These are phyloP conservation scores for Tripidium arundinaceum DNA, from an alignment of 202 grass and related monocot genomes.

Conservation along the genomic window DNA sequence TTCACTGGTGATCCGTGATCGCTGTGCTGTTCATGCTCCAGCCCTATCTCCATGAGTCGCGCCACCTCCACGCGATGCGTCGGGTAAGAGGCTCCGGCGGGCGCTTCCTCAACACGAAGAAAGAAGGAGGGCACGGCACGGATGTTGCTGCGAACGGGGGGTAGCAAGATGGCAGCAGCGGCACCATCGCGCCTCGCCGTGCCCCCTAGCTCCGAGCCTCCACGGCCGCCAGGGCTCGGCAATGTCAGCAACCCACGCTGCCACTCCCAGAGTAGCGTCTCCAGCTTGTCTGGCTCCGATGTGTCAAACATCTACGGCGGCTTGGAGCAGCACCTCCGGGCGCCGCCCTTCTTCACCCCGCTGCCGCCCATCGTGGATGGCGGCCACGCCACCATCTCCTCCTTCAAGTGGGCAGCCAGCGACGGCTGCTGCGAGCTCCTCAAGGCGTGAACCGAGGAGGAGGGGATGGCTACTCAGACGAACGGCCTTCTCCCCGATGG, in stretches of 20 bases:
- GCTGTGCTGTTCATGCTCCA: constrained; percentile 10
- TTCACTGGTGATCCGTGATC: background rate
- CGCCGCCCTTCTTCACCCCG: constrained; percentile 51
- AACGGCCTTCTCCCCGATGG: constrained; percentile 20
- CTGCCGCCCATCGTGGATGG: constrained; percentile 59
- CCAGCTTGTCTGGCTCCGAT: constrained; percentile 64
- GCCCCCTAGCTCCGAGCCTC: constrained; percentile 27
- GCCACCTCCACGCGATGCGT: constrained; percentile 86
- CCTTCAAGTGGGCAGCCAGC: constrained; percentile 59
- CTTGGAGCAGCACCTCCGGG: constrained; percentile 51
- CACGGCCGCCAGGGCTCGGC: background rate
- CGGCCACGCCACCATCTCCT: constrained; percentile 38
- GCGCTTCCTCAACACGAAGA: constrained; percentile 91
- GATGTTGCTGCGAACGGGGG: background rate
- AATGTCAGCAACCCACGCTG: background rate
- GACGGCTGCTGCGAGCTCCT: constrained; percentile 78
- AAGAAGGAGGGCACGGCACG: constrained; percentile 20
- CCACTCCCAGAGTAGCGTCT: constrained; percentile 42
- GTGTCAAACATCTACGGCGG: constrained; percentile 56
- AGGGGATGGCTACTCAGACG: constrained; percentile 31
- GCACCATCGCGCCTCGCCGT: background rate
- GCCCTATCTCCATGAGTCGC: constrained; percentile 90
- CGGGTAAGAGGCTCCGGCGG: constrained; percentile 77
- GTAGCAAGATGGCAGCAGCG: background rate
- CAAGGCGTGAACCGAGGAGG: constrained; percentile 58